Base-by-base conservation (phyloP, 1,284 basidiomycete genomes). In the Tilletia indica region DNA sequence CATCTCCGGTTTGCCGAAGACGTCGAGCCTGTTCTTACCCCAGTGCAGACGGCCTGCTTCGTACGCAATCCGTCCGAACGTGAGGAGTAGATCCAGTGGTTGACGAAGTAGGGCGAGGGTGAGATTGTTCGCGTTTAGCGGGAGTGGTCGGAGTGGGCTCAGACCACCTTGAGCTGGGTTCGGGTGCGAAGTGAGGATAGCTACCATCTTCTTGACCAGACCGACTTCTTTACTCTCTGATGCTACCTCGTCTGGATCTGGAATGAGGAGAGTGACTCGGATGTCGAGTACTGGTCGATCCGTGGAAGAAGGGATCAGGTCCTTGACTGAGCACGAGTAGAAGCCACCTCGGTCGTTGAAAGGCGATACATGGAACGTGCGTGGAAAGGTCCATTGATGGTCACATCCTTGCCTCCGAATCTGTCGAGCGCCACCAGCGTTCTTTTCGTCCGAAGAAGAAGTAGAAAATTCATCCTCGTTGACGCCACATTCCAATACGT, bases 291-390 rank as follows among this genome's bases (percentile, higher is more conserved):
- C 45, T 11, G 76, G 76, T 38, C 56, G 45, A 3, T 61, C 19
- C 9, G 66, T 36, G 12, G 42, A 9, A 5, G 25, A 3, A 4
- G 42, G n/a, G 49, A 78, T 79, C 3, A 78, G 75, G 19, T 77
- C 70, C 21, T 71, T 73, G 25, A 81, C 72, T n/a, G 77, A 74
- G 25, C 80, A 71, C 8, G 87, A 87, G 82, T 92, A 92, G 83
- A 86, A 90, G 0, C 91, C 91, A 21, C 87, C 86, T 3, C 91
- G 87, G 77, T 92, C 90, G 82, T 92, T 92, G 87, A 92, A 92
- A 0, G 91, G 91, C 0, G 91, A 92, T 38, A 92, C 91, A 78
- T 92, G 91, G 82, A 93, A 92, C 71, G 89, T 87, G 31, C 91
- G 89, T 34, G 86, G 87, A 70, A 92, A 89, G 0, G 89, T 90